Evolutionary conservation across 2,329 filamentous ascomycete species (phyloP).

Genomic region (Pseudogymnoascus sp.): DNA sequence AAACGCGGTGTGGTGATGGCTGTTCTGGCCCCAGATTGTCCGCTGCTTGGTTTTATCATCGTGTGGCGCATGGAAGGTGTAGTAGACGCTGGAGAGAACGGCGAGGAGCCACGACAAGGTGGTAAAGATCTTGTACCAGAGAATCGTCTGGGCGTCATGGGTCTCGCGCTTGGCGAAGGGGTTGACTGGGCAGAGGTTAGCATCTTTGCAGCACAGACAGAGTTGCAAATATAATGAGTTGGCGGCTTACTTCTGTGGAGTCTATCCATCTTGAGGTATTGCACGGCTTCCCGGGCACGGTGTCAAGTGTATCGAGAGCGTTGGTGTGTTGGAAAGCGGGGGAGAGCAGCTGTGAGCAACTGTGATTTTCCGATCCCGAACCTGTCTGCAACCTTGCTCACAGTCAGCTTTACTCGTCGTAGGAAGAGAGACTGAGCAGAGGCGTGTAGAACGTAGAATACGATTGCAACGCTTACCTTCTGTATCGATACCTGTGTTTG

Average conservation of each 20-base stretch:
- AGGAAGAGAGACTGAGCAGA: not conserved
- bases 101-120: constrained; percentile 67
- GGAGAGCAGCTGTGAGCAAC: not conserved
- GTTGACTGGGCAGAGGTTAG: constrained; percentile 47
- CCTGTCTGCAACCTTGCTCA: not conserved
- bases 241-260: constrained; percentile 6
- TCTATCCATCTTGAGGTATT: constrained; percentile 5
- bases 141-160: constrained; percentile 52
- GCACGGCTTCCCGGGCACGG: not conserved
- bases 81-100: constrained; percentile 65
- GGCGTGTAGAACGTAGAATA: not conserved
- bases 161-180: constrained; percentile 66
- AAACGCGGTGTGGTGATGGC: constrained; percentile 61
- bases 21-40: constrained; percentile 70
- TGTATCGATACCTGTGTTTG: not conserved
- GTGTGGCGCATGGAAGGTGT: constrained; percentile 55
- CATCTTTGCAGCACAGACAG: not conserved
- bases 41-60: constrained; percentile 52
- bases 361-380: not conserved
- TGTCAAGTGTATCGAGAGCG: not conserved
- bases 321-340: not conserved
- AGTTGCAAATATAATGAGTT: not conserved
- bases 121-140: constrained; percentile 69
- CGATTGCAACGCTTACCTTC: not conserved
- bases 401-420: not conserved